Evolutionary conservation across 768 basidiomycete genomes (phyloP).

Genomic region (Lactarius hatsudake): DNA sequence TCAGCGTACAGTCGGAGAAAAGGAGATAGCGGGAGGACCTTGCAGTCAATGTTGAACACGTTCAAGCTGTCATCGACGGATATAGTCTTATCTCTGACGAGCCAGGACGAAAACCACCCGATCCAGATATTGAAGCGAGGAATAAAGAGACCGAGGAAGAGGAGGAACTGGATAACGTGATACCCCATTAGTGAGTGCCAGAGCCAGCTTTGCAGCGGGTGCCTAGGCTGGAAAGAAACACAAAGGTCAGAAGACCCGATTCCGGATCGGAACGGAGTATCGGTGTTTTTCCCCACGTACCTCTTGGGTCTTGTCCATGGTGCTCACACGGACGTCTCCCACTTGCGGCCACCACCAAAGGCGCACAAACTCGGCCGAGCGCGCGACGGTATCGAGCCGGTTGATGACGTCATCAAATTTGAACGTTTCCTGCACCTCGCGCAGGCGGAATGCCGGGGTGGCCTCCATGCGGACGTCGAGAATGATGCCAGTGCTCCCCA

Average conservation of each 20-base stretch:
- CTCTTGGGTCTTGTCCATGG: conserved; percentile 72
- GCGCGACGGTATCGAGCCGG: conserved; percentile 53
- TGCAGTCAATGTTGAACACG: conserved; percentile 92
- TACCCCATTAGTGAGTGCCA: conserved; percentile 71
- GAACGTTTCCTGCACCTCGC: conserved; percentile 62
- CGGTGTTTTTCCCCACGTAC: conserved; percentile 44
- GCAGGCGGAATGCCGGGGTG: conserved; percentile 77
- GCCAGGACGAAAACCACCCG: conserved; percentile 65
- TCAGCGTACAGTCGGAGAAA: conserved; percentile 4
- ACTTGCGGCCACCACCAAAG: conserved; percentile 94
- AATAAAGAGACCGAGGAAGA: conserved; percentile 73
- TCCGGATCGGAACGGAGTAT: conserved; percentile 13
- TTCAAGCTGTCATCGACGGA: conserved; percentile 74
- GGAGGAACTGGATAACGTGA: conserved; percentile 79
- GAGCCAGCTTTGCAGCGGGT: conserved; percentile 56
- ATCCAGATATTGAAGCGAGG: conserved; percentile 60
- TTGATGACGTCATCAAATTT: conserved; percentile 61
- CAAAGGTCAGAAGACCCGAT: conserved; percentile 17
- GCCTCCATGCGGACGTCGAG: conserved; percentile 73
- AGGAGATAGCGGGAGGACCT: conserved; percentile 48
- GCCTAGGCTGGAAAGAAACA: conserved; percentile 45
- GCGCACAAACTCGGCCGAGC: conserved; percentile 82
- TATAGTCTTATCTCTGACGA: conserved; percentile 51
- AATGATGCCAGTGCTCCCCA: conserved; percentile 89
- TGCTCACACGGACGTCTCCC: conserved; percentile 66